These are phyloP conservation scores for Aureobasidium sp. DNA, from an alignment of 2,329 filamentous ascomycete genomes.

Conservation along the genomic window DNA sequence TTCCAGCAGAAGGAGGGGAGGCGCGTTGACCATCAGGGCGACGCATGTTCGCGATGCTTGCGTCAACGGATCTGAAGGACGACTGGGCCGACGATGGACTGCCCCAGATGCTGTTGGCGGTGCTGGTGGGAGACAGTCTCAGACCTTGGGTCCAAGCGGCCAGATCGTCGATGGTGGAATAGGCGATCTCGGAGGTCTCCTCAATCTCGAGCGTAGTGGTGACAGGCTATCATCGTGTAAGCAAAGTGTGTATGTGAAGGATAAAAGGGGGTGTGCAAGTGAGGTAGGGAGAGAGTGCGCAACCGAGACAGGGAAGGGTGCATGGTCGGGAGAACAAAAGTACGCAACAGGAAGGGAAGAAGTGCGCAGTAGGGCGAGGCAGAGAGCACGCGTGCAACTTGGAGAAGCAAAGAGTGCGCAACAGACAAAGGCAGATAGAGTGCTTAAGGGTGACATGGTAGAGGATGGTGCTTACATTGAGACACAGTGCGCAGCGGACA, in stretches of 20 bases:
- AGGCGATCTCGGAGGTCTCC: too few species aligned
- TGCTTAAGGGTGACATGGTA: background rate
- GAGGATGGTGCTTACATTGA: background rate
- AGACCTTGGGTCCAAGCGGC: background rate
- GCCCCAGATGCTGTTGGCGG: background rate
- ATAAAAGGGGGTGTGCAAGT: background rate
- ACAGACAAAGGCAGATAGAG: background rate
- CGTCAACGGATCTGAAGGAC: background rate
- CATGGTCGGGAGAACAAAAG: background rate
- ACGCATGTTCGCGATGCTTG: background rate
- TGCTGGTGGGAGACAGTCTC: background rate
- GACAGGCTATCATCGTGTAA: background rate
- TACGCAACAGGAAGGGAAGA: background rate
- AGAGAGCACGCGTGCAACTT: background rate
- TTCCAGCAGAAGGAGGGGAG: background rate
- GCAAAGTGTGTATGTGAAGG: background rate
- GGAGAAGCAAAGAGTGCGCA: background rate
- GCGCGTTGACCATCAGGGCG: background rate
- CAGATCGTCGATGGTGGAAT: background rate
- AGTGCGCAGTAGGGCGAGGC: background rate
- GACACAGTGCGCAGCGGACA: constrained; percentile 6
- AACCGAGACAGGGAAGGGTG: background rate
- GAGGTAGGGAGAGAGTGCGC: background rate
- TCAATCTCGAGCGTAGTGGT: background rate
- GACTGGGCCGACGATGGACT: background rate